Evolutionary conservation across 768 basidiomycete genomes (phyloP).

Genomic region (Lentinula detonsa): DNA sequence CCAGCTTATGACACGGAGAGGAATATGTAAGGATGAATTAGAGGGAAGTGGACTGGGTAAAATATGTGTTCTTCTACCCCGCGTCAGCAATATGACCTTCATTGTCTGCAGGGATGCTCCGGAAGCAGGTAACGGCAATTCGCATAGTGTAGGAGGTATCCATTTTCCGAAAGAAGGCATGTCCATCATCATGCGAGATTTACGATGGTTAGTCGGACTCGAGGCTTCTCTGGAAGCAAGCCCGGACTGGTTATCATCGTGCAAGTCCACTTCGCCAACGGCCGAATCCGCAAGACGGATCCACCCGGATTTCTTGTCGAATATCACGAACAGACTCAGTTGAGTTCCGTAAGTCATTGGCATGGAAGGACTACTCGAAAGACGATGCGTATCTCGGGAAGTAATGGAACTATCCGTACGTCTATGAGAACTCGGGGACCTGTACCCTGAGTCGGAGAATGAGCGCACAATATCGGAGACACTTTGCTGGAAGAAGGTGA

Average conservation of each 20-base stretch:
- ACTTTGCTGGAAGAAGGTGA: constrained; percentile 67
- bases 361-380: constrained; percentile 21
- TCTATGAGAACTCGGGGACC: constrained; percentile 24
- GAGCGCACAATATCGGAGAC: constrained; percentile 47
- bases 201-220: constrained; percentile 4
- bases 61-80: constrained; percentile 64
- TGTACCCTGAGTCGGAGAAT: constrained; percentile 30
- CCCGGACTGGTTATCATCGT: constrained; percentile 27
- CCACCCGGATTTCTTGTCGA: constrained; percentile 84
- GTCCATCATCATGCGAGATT: constrained; percentile 20
- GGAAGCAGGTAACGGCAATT: constrained; percentile 34
- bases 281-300: constrained; percentile 78
- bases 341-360: constrained; percentile 56
- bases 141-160: constrained; percentile 42
- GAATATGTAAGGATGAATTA: constrained; percentile 35
- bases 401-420: constrained; percentile 37
- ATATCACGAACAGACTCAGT: constrained; percentile 73
- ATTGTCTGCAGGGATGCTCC: constrained; percentile 22
- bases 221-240: constrained; percentile 13
- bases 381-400: constrained; percentile 23
- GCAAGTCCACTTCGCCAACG: constrained; percentile 72
- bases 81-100: constrained; percentile 59
- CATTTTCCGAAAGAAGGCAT: constrained; percentile 29
- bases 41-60: constrained; percentile 63
- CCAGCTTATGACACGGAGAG: constrained; percentile 56